Conservation (phyloP, 1,139 yeast species). For the Candida glucosophila region DNA sequence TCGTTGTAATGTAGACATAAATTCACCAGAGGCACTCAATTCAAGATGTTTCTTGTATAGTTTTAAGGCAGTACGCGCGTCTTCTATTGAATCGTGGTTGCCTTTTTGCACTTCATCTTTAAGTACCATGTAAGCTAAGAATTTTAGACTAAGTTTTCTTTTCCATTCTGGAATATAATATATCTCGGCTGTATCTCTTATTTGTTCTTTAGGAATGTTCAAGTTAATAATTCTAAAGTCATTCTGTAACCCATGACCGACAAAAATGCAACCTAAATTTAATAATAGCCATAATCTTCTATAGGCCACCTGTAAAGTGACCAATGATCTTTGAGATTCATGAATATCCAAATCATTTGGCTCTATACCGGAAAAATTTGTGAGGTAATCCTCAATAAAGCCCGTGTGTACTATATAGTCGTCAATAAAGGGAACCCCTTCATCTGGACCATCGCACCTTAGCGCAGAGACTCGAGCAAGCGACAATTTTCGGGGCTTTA, state of each 20-base stretch:
- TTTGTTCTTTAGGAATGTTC: constrained; percentile 77
- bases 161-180: constrained; percentile 63
- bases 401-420: constrained; percentile 78
- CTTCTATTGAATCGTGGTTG: constrained; percentile 95
- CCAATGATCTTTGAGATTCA: constrained; percentile 60
- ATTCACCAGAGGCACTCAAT: constrained; percentile 46
- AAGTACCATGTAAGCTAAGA: constrained; percentile 73
- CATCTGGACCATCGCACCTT: constrained; percentile 60
- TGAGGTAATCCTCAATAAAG: constrained; percentile 74
- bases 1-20: constrained; percentile 53
- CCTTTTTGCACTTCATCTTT: constrained; percentile 78
- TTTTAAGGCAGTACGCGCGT: constrained; percentile 78
- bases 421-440: constrained; percentile 82
- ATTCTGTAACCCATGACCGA: constrained; percentile 88
- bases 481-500: constrained; percentile 69
- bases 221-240: constrained; percentile 92
- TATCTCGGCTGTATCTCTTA: constrained; percentile 80
- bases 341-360: constrained; percentile 80
- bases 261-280: constrained; percentile 83
- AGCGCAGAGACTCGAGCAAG: constrained; percentile 86
- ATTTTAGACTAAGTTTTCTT: constrained; percentile 79
- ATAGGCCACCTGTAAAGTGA: constrained; percentile 76
- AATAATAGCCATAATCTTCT: constrained; percentile 81
- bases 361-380: constrained; percentile 87
- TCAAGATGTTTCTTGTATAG: constrained; percentile 68